A percentile compares a stretch with the other conserved stretches of the same genome.
Evolutionary conservation across 2,329 filamentous ascomycete species (phyloP).

Genomic region (Neofusicoccum umdonicola): DNA sequence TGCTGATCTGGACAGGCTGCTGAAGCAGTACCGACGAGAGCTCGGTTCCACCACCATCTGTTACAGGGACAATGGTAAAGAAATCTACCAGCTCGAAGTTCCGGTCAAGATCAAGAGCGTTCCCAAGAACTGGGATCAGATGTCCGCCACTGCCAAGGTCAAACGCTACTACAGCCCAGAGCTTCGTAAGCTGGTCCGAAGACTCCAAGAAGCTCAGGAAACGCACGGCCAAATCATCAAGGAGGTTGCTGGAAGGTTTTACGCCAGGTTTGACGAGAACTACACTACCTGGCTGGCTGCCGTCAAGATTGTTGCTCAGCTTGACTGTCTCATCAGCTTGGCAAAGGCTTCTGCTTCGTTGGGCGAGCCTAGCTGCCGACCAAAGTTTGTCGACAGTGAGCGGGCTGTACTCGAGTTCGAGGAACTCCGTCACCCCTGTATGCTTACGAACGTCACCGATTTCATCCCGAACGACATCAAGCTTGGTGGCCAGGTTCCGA

Average conservation of each 20-base stretch:
- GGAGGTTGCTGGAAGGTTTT: constrained; percentile 80
- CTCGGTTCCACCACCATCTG: constrained; percentile 66
- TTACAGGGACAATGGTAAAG: constrained; percentile 78
- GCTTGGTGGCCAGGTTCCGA: constrained; percentile 75
- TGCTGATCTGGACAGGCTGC: constrained; percentile 65
- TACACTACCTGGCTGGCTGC: constrained; percentile 83
- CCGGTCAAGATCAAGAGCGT: constrained; percentile 79
- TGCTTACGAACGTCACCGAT: constrained; percentile 82
- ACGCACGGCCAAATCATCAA: constrained; percentile 88
- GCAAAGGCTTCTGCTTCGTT: constrained; percentile 83
- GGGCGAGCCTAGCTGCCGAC: constrained; percentile 84
- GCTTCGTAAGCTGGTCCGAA: constrained; percentile 75
- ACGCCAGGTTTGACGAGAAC: constrained; percentile 80
- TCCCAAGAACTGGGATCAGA: constrained; percentile 87
- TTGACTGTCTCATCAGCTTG: constrained; percentile 92
- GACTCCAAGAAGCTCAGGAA: constrained; percentile 91
- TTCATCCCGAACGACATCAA: constrained; percentile 96
- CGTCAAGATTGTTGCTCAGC: constrained; percentile 84
- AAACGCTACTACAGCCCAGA: constrained; percentile 94
- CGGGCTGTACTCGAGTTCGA: constrained; percentile 87
- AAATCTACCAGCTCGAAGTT: constrained; percentile 93
- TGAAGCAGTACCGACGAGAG: constrained; percentile 69
- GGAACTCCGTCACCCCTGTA: constrained; percentile 92
- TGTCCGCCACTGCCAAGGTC: constrained; percentile 87
- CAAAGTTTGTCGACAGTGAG: constrained; percentile 80